Conservation (phyloP, 148 eudicot genomes). For the Nepenthes gracilis region DNA sequence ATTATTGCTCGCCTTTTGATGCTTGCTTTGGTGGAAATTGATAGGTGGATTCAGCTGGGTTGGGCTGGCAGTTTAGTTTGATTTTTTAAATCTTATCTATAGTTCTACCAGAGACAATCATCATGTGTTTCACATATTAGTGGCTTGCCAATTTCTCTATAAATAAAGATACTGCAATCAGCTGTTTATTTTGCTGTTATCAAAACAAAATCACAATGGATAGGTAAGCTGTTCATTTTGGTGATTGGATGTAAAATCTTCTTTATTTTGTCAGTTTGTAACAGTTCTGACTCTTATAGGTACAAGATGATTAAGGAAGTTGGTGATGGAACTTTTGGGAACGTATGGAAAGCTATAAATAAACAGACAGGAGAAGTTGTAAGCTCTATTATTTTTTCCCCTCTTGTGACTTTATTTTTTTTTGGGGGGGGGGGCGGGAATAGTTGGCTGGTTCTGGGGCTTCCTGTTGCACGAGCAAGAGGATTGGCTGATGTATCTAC, state of each 20-base stretch:
- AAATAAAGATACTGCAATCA: conserved; percentile 23
- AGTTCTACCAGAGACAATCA: conserved; percentile 15
- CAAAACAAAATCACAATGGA: conserved; percentile 31
- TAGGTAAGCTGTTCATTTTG: conserved; percentile 31
- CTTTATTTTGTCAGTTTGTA: neutral
- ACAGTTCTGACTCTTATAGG: conserved; percentile 20
- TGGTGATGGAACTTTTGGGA: conserved; percentile 92
- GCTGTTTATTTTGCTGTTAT: conserved; percentile 14
- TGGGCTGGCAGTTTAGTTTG: conserved; percentile 21
- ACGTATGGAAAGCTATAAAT: conserved; percentile 85
- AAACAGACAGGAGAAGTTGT: conserved; percentile 87
- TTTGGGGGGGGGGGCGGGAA: neutral
- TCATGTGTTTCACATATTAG: conserved; percentile 13
- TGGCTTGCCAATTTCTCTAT: conserved; percentile 14
- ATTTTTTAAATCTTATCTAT: conserved; percentile 19
- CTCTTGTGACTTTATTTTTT: neutral
- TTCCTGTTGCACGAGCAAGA: neutral
- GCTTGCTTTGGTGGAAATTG: conserved; percentile 15
- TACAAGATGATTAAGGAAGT: conserved; percentile 71
- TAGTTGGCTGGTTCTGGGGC: neutral
- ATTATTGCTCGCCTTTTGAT: conserved; percentile 12
- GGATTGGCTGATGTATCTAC: neutral
- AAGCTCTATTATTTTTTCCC: conserved; percentile 13
- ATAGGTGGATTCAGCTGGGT: conserved; percentile 32
- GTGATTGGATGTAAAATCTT: neutral